Evolutionary conservation across 345 rosid genomes (phyloP).

Genomic region (Hibiscus mutabilis): DNA sequence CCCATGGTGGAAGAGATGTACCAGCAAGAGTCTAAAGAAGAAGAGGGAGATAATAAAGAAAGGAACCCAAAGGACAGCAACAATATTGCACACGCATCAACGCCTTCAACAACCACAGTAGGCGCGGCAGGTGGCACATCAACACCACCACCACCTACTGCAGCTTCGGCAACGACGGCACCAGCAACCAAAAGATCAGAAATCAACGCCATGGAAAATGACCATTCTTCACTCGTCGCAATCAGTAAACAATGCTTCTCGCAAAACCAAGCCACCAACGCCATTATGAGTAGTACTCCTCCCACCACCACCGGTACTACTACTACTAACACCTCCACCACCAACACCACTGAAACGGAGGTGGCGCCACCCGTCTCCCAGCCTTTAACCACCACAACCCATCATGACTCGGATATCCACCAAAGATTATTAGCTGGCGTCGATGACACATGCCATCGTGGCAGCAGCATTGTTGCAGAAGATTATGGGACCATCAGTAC

Average conservation of each 20-base stretch:
- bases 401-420: constrained; percentile 13
- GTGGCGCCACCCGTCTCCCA: constrained; percentile 25
- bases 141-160: constrained; percentile 16
- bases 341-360: constrained; percentile 10
- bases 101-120: constrained; percentile 26
- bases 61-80: constrained; percentile 23
- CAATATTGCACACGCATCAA: constrained; percentile 48
- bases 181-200: constrained; percentile 48
- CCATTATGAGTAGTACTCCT: constrained; percentile 12
- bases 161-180: constrained; percentile 29
- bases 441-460: constrained; percentile 35
- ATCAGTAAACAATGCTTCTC: constrained; percentile 45
- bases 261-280: constrained; percentile 28
- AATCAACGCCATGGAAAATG: constrained; percentile 58
- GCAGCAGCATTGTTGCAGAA: constrained; percentile 23
- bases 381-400: constrained; percentile 18
- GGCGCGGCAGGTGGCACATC: constrained; percentile 13
- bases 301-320: not conserved
- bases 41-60: constrained; percentile 25
- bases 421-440: constrained; percentile 12
- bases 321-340: constrained; percentile 12
- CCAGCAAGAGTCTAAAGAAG: constrained; percentile 76
- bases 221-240: constrained; percentile 55
- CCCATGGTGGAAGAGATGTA: constrained; percentile 99
- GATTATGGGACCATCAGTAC: constrained; percentile 39